phyloP scores from a whole-genome alignment of 2,329 filamentous ascomycete genomes.

The Monilinia aucupariae region DNA sequence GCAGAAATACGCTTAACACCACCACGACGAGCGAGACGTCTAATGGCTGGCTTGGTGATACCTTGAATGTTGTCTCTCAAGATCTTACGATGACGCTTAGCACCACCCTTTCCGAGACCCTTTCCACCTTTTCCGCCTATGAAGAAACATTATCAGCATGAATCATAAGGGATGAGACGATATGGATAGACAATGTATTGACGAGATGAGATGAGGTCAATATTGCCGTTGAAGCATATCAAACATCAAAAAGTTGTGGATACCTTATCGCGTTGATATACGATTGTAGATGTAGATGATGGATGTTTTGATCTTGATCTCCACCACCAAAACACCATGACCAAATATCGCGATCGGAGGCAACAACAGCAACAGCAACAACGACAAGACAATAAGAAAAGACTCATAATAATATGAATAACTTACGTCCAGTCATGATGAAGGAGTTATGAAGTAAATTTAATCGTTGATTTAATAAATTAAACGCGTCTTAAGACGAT shows the following conservation, averaged over 20 bases:
- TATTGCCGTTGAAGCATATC: neutral
- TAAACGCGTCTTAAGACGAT: conserved; percentile 21
- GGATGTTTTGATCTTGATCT: neutral
- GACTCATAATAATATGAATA: conserved; percentile 30
- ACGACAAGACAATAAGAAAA: conserved; percentile 40
- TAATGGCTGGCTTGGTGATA: conserved; percentile 97
- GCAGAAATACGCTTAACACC: conserved; percentile 99
- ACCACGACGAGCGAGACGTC: conserved; percentile 96
- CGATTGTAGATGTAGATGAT: no score
- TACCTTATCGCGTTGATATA: conserved; percentile 15
- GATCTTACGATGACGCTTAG: conserved; percentile 99
- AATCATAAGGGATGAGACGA: conserved; percentile 38
- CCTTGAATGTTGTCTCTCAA: conserved; percentile 99
- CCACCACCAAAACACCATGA: neutral
- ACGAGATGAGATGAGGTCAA: conserved; percentile 43
- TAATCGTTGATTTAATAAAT: conserved; percentile 19
- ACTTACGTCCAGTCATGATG: conserved; percentile 56
- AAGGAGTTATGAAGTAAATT: conserved; percentile 34
- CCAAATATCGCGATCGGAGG: conserved; percentile 13
- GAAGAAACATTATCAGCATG: neutral
- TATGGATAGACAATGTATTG: conserved; percentile 30
- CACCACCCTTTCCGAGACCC: conserved; percentile 95
- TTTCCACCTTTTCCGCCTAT: conserved; percentile 64
- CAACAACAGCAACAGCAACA: conserved; percentile 56
- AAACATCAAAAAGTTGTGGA: conserved; percentile 5